Conservation (phyloP, 2,329 filamentous ascomycete species). For the Penicillium palitans region DNA sequence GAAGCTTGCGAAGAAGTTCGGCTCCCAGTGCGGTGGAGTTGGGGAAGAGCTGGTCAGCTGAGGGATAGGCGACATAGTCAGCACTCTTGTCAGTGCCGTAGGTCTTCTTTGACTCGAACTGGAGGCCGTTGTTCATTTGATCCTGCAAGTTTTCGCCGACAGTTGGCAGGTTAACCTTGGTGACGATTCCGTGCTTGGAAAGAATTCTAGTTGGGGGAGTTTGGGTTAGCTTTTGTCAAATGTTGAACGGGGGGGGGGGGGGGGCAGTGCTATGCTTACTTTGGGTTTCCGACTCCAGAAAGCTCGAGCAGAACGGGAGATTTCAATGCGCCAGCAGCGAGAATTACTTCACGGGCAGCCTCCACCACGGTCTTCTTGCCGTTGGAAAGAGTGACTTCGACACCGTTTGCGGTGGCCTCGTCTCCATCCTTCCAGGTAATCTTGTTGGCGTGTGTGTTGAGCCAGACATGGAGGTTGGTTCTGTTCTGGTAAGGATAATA, state of each 20-base stretch:
- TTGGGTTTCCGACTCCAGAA: constrained; percentile 57
- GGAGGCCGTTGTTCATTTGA: constrained; percentile 34
- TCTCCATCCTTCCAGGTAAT: constrained; percentile 37
- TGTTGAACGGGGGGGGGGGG: neutral
- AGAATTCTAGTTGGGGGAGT: constrained; percentile 23
- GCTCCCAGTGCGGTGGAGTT: constrained; percentile 20
- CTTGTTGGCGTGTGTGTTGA: constrained; percentile 44
- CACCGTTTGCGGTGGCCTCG: constrained; percentile 27
- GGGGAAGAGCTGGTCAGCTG: constrained; percentile 26
- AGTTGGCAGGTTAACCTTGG: constrained; percentile 34
- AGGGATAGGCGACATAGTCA: constrained; percentile 24
- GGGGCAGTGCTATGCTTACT: constrained; percentile 12
- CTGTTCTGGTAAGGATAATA: constrained; percentile 47
- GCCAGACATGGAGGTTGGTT: constrained; percentile 45
- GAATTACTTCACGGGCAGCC: constrained; percentile 55
- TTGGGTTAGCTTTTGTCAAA: neutral
- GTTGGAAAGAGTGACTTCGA: constrained; percentile 30
- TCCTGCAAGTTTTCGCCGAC: constrained; percentile 55
- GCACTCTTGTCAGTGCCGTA: constrained; percentile 10
- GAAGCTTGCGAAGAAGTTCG: constrained; percentile 20
- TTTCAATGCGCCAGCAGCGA: constrained; percentile 59
- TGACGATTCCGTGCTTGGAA: constrained; percentile 25
- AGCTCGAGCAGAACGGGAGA: constrained; percentile 60
- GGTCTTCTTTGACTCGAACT: constrained; percentile 14
- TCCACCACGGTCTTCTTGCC: constrained; percentile 29